These are phyloP conservation scores for Colletotrichum lupini DNA, from an alignment of 2,329 filamentous ascomycete genomes.

Conservation along the genomic window DNA sequence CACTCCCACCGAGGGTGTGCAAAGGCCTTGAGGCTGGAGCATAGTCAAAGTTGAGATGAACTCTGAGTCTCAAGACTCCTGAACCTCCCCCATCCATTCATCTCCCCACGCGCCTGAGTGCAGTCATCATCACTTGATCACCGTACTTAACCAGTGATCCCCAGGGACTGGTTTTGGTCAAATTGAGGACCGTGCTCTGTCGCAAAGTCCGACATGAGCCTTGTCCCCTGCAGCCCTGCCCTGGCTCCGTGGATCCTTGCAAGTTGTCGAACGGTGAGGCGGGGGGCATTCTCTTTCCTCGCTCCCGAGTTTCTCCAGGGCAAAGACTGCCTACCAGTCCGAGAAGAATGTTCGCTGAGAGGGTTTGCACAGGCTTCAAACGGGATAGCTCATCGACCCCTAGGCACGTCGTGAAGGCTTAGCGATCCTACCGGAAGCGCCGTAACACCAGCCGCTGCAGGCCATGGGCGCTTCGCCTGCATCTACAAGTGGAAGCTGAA, in stretches of 20 bases:
- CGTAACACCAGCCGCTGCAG: background rate
- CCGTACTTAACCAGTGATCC: background rate
- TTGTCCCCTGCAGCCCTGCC: slow-evolving; percentile 12
- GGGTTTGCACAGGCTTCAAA: background rate
- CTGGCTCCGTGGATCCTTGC: slow-evolving; percentile 1
- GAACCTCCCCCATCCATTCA: background rate
- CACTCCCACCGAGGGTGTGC: background rate
- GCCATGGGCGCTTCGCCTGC: background rate
- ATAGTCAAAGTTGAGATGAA: background rate
- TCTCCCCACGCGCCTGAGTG: background rate
- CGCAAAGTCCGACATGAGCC: background rate
- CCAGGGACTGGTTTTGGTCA: background rate
- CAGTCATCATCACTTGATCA: background rate
- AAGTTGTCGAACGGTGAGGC: background rate
- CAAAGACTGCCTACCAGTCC: background rate
- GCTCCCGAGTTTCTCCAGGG: background rate
- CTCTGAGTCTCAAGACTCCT: background rate
- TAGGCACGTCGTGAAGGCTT: background rate
- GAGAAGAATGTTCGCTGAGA: background rate
- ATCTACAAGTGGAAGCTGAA: background rate
- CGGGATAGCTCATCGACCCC: background rate
- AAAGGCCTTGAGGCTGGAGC: background rate
- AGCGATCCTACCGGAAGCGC: background rate
- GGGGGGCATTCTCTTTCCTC: background rate
- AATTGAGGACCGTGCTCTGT: background rate